phyloP scores from a whole-genome alignment of 208 protist genomes.

The Trypanosoma conorhini region DNA sequence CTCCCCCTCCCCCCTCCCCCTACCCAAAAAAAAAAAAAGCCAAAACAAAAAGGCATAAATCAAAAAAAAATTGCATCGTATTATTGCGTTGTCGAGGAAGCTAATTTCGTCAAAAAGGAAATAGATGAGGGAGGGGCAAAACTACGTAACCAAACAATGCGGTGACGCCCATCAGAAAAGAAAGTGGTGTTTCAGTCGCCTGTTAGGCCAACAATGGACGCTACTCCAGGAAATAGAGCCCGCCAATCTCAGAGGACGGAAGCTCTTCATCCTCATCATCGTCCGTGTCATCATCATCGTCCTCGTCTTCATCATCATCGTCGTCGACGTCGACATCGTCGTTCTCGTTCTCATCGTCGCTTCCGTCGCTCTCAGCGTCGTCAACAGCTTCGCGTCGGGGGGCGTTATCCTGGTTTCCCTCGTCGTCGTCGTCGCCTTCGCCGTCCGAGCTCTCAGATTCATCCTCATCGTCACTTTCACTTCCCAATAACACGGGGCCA shows the following conservation, averaged over 20 bases:
- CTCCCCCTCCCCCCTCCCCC: too few relatives aligned
- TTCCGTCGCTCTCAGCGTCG: conserved; percentile 8
- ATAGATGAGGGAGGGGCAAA: background rate
- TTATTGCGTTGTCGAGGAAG: too few relatives aligned
- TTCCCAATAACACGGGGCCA: background rate
- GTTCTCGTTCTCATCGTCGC: conserved; percentile 21
- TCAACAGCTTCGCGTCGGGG: background rate
- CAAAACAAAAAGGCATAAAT: background rate
- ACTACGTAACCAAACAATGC: background rate
- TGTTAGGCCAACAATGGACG: background rate
- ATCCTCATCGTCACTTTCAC: conserved; percentile 29
- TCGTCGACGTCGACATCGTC: conserved; percentile 28
- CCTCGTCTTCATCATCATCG: conserved; percentile 27
- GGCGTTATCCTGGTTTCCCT: conserved; percentile 22
- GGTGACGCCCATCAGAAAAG: background rate
- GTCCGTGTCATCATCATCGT: conserved; percentile 35
- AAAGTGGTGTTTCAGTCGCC: background rate
- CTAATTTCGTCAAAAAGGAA: background rate
- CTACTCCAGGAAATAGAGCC: background rate
- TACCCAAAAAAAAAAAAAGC: conserved; percentile 15
- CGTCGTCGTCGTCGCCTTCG: conserved; percentile 30
- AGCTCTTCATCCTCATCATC: conserved; percentile 23
- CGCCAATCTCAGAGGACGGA: background rate
- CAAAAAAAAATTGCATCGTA: background rate
- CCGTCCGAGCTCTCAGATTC: conserved; percentile 30